These are phyloP conservation scores for Starmerella apis DNA, from an alignment of 805 yeast species.

Conservation along the genomic window DNA sequence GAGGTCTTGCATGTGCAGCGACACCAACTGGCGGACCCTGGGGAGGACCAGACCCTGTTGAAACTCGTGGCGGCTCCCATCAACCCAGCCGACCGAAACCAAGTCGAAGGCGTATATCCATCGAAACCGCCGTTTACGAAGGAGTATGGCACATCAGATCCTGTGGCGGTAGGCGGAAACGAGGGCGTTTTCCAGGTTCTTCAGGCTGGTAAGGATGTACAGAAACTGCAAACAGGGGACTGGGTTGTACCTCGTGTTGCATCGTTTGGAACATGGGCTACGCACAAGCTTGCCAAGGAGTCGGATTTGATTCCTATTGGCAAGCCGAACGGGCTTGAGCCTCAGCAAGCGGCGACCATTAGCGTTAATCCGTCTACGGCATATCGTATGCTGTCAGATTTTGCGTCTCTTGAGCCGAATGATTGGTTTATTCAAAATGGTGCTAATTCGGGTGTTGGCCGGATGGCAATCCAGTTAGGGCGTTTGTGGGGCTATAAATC, in stretches of 20 bases:
- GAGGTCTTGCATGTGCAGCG: slow-evolving; percentile 34
- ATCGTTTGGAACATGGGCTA: slow-evolving; percentile 90
- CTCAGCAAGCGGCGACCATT: slow-evolving; percentile 63
- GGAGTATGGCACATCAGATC: slow-evolving; percentile 43
- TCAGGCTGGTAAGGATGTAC: slow-evolving; percentile 35
- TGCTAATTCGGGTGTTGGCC: slow-evolving; percentile 91
- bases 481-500: slow-evolving; percentile 69
- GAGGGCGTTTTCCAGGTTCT: slow-evolving; percentile 85
- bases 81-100: slow-evolving; percentile 84
- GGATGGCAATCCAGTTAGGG: slow-evolving; percentile 82
- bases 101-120: slow-evolving; percentile 78
- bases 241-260: slow-evolving; percentile 75
- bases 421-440: slow-evolving; percentile 95
- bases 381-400: slow-evolving; percentile 70
- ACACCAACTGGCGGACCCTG: slow-evolving; percentile 29
- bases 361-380: slow-evolving; percentile 92
- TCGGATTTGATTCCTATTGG: slow-evolving; percentile 50
- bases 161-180: slow-evolving; percentile 82
- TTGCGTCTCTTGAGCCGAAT: slow-evolving; percentile 48
- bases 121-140: slow-evolving; percentile 51
- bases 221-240: slow-evolving; percentile 53
- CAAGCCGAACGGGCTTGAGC: slow-evolving; percentile 34
- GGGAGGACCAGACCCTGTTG: slow-evolving; percentile 41
- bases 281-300: slow-evolving; percentile 51
- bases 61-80: slow-evolving; percentile 71